Base-by-base conservation (phyloP, 2,329 filamentous ascomycete genomes). In the Onygena corvina region DNA sequence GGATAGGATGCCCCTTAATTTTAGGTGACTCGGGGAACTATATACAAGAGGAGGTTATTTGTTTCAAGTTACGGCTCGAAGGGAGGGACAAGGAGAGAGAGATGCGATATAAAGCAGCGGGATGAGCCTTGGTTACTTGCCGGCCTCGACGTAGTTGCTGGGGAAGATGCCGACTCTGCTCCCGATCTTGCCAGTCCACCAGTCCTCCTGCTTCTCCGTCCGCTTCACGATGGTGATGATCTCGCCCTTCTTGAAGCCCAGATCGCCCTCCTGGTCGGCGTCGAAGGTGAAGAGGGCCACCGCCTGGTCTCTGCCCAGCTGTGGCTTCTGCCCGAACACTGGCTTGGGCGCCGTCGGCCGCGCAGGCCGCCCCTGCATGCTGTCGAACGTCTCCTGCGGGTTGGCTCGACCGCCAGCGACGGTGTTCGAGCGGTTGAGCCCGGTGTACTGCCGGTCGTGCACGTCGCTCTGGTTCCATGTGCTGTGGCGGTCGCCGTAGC, bases 161-260 rank as follows among this genome's bases (percentile, higher is more conserved):
- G 92, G 92, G 68, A 98, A 98, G 56, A 95, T 94, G 31, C 92
- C 92, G 49, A 89, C 85, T 58, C 81, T 77, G 56, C 80, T 77
- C 25, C 89, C 89, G 60, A 95, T 81, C 67, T 84, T 83, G 21
- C 92, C 92, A 14, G 90, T 96, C 92, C 90, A 96, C 90, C 90
- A 96, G 65, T 96, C 90, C 50, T 88, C 89, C 51, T 86, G 84
- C 58, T 84, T 95, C 3, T 96, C 86, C 3, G 90, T 96, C 67
- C 85, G 84, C 73, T 98, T 95, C 50, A 94, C 66, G 51, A 98
- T 88, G 1, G 88, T 95, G 56, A 98, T 95, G 50, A 96, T 68
- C 25, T 98, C 92, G 16, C 92, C 92, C 74, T 98, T 98, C 72
- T 94, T 94, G 70, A 98, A 98, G 0, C 83, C 86, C 50, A 96